phyloP scores from a whole-genome alignment of 73 alveolate genomes.

The Effrenium voratum region DNA sequence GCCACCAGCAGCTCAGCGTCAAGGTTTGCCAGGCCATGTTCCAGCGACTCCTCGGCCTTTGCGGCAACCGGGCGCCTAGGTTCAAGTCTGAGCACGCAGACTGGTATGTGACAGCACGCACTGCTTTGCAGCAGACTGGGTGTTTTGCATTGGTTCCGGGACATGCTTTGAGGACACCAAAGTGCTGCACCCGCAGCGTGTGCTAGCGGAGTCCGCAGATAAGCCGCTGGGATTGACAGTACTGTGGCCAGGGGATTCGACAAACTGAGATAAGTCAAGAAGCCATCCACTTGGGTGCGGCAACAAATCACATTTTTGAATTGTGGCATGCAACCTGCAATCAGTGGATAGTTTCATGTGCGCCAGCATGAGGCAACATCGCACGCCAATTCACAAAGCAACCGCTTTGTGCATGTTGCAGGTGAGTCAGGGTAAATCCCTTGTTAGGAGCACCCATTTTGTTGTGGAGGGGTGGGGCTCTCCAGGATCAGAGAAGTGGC shows the following conservation, averaged over 20 bases:
- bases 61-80: conserved; percentile 76
- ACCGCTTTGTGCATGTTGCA: too few relatives aligned
- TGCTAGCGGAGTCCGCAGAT: conserved; percentile 45
- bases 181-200: conserved; percentile 50
- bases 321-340: too few relatives aligned
- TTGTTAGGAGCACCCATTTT: too few relatives aligned
- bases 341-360: too few relatives aligned
- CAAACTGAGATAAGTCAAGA: background rate
- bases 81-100: background rate
- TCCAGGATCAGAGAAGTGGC: conserved; percentile 87
- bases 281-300: too few relatives aligned
- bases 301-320: too few relatives aligned
- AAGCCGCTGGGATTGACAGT: conserved; percentile 18
- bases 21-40: conserved; percentile 91
- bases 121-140: background rate
- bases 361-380: too few relatives aligned
- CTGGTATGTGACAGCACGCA: background rate
- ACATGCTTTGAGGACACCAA: conserved; percentile 26
- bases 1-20: conserved; percentile 91
- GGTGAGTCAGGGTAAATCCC: too few relatives aligned
- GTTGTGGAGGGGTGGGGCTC: too few relatives aligned
- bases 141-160: background rate
- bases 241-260: too few relatives aligned
- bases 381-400: too few relatives aligned
- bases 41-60: conserved; percentile 74